These are phyloP conservation scores for Fraxinus americana DNA, from an alignment of 257 asterid genomes.

Conservation along the genomic window DNA sequence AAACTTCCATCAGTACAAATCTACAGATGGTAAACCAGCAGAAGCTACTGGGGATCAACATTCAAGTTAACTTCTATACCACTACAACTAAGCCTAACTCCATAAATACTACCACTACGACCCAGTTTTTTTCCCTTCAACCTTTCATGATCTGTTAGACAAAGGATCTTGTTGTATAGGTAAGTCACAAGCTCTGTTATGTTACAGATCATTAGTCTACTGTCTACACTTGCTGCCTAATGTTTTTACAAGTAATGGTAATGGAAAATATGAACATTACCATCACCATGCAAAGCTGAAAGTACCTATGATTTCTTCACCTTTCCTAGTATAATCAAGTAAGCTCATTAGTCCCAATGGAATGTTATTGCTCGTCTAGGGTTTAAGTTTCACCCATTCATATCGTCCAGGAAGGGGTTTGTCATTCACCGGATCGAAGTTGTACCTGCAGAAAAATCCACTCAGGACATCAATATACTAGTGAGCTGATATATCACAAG, in stretches of 20 bases:
- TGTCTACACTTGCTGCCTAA: slow-evolving; percentile 28
- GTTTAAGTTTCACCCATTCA: slow-evolving; percentile 35
- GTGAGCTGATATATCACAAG: neutral
- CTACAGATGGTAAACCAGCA: slow-evolving; percentile 19
- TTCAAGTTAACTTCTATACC: slow-evolving; percentile 29
- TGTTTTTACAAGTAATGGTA: slow-evolving; percentile 32
- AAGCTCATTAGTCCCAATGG: slow-evolving; percentile 22
- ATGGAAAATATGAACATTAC: slow-evolving; percentile 21
- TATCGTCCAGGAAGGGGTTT: slow-evolving; percentile 41
- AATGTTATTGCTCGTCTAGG: slow-evolving; percentile 10
- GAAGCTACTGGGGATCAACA: neutral
- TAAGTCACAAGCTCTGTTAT: slow-evolving; percentile 36
- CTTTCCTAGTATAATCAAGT: slow-evolving; percentile 22
- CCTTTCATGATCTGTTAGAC: slow-evolving; percentile 42
- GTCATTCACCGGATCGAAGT: slow-evolving; percentile 42
- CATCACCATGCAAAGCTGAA: slow-evolving; percentile 22
- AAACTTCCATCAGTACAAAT: slow-evolving; percentile 36
- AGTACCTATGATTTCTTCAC: slow-evolving; percentile 21
- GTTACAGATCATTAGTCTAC: slow-evolving; percentile 50
- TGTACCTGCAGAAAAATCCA: slow-evolving; percentile 35
- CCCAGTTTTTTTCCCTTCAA: slow-evolving; percentile 14
- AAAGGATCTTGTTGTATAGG: slow-evolving; percentile 25
- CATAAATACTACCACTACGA: neutral
- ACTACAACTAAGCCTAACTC: slow-evolving; percentile 19
- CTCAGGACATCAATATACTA: neutral